These are phyloP conservation scores for Acanthamoeba lenticulata DNA, from an alignment of 208 protist species.

Conservation along the genomic window DNA sequence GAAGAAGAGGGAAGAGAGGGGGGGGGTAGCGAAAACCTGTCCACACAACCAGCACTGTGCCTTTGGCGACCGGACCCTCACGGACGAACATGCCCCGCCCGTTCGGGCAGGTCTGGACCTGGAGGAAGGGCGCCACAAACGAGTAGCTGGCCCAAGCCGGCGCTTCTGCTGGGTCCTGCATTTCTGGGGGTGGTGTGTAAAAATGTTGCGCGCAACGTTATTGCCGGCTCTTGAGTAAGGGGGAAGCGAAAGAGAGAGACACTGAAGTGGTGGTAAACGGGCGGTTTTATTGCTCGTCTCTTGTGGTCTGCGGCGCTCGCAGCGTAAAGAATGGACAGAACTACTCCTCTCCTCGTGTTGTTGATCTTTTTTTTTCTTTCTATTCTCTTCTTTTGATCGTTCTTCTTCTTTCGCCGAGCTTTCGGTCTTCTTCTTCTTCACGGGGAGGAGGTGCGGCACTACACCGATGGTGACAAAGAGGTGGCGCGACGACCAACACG, in stretches of 20 bases:
- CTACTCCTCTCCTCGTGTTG: too few relatives aligned
- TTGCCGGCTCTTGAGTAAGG: background rate
- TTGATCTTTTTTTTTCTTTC: background rate
- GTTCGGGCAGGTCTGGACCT: background rate
- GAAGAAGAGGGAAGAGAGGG: background rate
- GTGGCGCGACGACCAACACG: too few relatives aligned
- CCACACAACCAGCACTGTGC: conserved; percentile 44
- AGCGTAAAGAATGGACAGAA: too few relatives aligned
- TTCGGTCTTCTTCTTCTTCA: background rate
- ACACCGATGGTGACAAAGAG: too few relatives aligned
- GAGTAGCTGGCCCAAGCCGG: conserved; percentile 9
- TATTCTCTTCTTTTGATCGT: background rate
- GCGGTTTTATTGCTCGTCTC: background rate
- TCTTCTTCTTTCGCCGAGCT: background rate
- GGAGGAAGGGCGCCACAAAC: conserved; percentile 5
- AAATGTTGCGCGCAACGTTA: too few relatives aligned
- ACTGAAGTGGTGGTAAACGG: background rate
- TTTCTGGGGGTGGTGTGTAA: background rate
- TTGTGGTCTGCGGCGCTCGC: too few relatives aligned
- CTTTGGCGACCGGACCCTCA: background rate
- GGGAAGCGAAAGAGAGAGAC: background rate
- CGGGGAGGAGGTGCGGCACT: too few relatives aligned
- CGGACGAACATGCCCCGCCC: conserved; percentile 49
- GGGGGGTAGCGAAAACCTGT: background rate
- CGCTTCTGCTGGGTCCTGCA: background rate